Base-by-base conservation (phyloP, 2,329 filamentous ascomycete species). In the Beauveria scarabaeidicola region DNA sequence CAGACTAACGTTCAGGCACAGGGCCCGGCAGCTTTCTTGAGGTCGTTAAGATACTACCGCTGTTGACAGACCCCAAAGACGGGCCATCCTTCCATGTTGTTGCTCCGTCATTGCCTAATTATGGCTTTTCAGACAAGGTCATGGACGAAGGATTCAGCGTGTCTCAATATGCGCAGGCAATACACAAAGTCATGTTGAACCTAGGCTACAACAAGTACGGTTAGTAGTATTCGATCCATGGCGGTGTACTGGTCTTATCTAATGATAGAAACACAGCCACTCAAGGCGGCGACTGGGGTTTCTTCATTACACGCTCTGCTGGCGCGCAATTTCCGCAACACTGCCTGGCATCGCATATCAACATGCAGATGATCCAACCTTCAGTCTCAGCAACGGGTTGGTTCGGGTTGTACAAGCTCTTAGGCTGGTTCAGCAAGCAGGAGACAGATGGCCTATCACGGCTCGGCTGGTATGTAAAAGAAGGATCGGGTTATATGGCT, bases 21-120 rank as follows among this genome's bases (percentile, higher is more conserved):
- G 71, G 84, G 82, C 88, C 88, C 0, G 87, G 88, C 1, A 86
- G 81, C 63, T 89, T 88, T 67, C 68, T 87, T 46, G 87, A 90
- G 71, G 84, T 84, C 2, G 71, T 74, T 15, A 89, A 87, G 66
- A 73, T 90, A 51, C 73, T 91, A 8, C 77, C 76, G 0, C 71
- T 76, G 0, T 70, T 82, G 10, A 70, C 72, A 0, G 67, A 72
- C 2, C 44, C 73, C 66, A 13, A 44, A 13, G 23, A 65, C 23
- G 54, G 73, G 62, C 55, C 77, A 71, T 48, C 77, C 0, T 86
- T 85, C 64, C 77, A 85, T 61, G 72, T 84, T 10, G 78, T 86
- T 0, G 81, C 81, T 0, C 83, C 83, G 0, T 83, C 79, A 3
- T 70, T 86, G 2, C 82, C 83, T 74, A 79, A 65, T 79, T 83